Evolutionary conservation across 345 rosid genomes (phyloP), one percentile per base, ranked within the genome.

Genomic region (Eucalyptus albens): DNA sequence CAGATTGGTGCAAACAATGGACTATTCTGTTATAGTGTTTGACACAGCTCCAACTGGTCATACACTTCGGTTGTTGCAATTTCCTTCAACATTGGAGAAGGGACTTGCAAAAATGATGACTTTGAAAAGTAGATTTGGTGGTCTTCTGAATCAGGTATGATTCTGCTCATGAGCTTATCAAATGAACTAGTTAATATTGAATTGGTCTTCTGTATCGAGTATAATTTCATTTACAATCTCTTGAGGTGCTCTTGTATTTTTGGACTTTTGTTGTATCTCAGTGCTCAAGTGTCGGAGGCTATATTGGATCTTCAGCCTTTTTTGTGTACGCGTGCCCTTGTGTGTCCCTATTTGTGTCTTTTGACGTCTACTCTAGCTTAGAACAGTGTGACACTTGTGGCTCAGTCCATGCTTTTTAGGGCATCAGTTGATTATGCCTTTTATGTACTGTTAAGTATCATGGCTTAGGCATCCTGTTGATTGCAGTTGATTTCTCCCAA

Each of bases 11-110:
- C 99, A 98, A 89, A 98, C 99, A 11, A 96, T 98, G 99, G 99
- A 97, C 90, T 98, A 98, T 93, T 97, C 98, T 37, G 95, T 94
- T 90, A 96, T 98, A 87, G 98, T 97, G 53, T 98, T 97, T 90
- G 99, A 98, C 92, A 98, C 99, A 29, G 99, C 99, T 92, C 99
- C 99, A 89, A 98, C 99, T 33, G 99, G 99, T 86, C 99, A 97
- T 90, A 98, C 99, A 40, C 99, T 98, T 87, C 96, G 99, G 80
- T 94, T 98, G 49, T 92, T 98, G 90, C 99, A 98, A 92, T 97
- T 98, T 88, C 99, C 99, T 1, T 91, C 99, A 87, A 97, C 99
- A 62, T 92, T 98, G 88, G 99, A 98, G 92, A 98, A 95, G 94
- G 99, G 99, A 62, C 98, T 97, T 59, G 94, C 94, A 3, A 98